These are phyloP conservation scores for Saturnispora mendoncae DNA, from an alignment of 805 yeast species.

Conservation along the genomic window DNA sequence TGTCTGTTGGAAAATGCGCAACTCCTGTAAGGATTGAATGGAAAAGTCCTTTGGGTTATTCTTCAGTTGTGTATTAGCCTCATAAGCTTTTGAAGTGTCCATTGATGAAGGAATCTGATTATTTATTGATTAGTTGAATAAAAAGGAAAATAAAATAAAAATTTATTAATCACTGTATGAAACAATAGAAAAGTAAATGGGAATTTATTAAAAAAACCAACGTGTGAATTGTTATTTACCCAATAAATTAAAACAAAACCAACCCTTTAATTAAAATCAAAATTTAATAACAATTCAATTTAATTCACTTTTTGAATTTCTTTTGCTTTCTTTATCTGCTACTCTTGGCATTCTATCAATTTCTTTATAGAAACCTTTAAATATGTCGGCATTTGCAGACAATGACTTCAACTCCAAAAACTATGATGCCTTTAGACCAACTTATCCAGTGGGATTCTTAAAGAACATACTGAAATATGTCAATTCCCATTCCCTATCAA, in stretches of 20 bases:
- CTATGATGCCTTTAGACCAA: slow-evolving; percentile 57
- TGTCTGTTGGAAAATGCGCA: slow-evolving; percentile 62
- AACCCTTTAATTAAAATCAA: not conserved
- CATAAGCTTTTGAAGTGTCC: slow-evolving; percentile 5
- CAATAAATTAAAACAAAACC: not conserved
- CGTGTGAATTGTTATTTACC: too few species aligned
- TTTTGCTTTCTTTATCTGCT: too few species aligned
- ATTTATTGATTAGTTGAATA: not conserved
- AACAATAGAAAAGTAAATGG: too few species aligned
- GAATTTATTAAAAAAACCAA: too few species aligned
- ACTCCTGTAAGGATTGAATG: slow-evolving; percentile 71
- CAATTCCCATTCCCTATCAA: not conserved
- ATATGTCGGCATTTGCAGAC: slow-evolving; percentile 59
- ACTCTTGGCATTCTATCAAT: too few species aligned
- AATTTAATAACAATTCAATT: not conserved
- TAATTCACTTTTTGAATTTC: too few species aligned
- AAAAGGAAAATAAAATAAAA: too few species aligned
- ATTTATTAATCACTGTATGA: too few species aligned
- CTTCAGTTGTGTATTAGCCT: slow-evolving; percentile 3
- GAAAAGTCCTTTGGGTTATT: slow-evolving; percentile 35
- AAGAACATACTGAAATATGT: slow-evolving; percentile 24
- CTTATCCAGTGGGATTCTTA: slow-evolving; percentile 49
- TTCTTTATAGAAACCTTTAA: not conserved
- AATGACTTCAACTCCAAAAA: slow-evolving; percentile 39
- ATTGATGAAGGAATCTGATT: not conserved